Base-by-base conservation (phyloP, 208 protist genomes). In the Porcisia hertigi region DNA sequence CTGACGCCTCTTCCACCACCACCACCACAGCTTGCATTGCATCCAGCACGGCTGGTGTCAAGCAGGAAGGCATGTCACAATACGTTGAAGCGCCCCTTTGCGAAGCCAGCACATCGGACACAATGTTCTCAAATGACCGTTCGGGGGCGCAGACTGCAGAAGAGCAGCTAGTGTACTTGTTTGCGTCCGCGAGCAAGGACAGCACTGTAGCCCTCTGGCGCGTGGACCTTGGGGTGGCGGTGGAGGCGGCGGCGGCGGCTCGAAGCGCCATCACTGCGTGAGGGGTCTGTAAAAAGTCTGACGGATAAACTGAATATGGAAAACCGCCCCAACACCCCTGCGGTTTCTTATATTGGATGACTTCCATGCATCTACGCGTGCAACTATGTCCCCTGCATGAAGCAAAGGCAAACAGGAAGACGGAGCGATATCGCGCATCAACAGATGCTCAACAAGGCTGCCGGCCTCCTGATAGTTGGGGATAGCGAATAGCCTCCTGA, bases 151-250 rank as follows among this genome's bases (percentile, higher is more conserved):
- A 20, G 47, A 23, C 23, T 71, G 66, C 45, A 58, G 69, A 72
- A 23, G 58, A 49, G 70, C 43, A 79, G 39, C 55, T 69, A 20
- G 84, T 96, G 20, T 92, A 92, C 72, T 57, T 96, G 36, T 96
- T 93, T 75, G 84, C 85, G 49, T 91, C 89, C 5, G 86, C 77
- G 18, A 89, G 92, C 69, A 87, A 87, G 39, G 92, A 94, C 74
- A 80, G 82, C 45, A 86, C 82, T 18, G 80, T 96, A 69, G 87
- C 89, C 9, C 23, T 96, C 30, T 96, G 92, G 89, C 89, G 88
- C 30, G 77, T 96, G 1, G 92, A 96, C 62, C 88, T 96, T 66
- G 79, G 77, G 34, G 62, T 84, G 14, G 57, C 91, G 23, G 60
- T 62, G 54, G 75, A 84, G 54, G 75, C 82, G 34, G 41, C 58